Conservation (phyloP, 2,329 filamentous ascomycete genomes). For the Aspergillus ruber region DNA sequence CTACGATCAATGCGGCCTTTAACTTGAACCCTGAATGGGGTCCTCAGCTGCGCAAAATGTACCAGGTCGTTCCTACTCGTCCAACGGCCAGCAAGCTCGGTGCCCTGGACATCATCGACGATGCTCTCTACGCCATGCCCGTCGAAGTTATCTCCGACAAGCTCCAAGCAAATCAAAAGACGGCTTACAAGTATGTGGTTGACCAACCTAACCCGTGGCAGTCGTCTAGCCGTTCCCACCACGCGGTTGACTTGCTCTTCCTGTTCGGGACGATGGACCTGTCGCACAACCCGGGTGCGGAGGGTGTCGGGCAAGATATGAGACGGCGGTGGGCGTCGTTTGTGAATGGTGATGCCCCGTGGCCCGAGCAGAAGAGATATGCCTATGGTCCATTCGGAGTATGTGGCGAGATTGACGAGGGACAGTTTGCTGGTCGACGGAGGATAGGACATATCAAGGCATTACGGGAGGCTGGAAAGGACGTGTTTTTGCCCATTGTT, state of each 20-base stretch:
- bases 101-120: slow-evolving; percentile 31
- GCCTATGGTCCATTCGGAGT: slow-evolving; percentile 38
- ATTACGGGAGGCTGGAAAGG: slow-evolving; percentile 23
- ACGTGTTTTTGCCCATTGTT: slow-evolving; percentile 25
- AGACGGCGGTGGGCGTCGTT: slow-evolving; percentile 38
- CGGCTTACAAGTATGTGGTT: slow-evolving; percentile 36
- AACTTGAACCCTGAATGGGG: slow-evolving; percentile 22
- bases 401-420: slow-evolving; percentile 24
- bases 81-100: slow-evolving; percentile 37
- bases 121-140: slow-evolving; percentile 24
- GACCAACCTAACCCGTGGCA: slow-evolving; percentile 47
- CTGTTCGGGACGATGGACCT: slow-evolving; percentile 40
- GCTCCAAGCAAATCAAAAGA: slow-evolving; percentile 16
- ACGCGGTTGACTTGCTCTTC: slow-evolving; percentile 43
- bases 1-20: slow-evolving; percentile 5
- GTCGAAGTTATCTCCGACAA: slow-evolving; percentile 26
- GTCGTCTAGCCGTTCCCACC: slow-evolving; percentile 40
- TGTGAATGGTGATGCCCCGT: slow-evolving; percentile 30
- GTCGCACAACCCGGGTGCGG: slow-evolving; percentile 27
- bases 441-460: slow-evolving; percentile 24
- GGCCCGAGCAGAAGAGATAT: slow-evolving; percentile 25
- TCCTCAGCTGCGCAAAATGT: slow-evolving; percentile 31
- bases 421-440: slow-evolving; percentile 28
- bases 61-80: slow-evolving; percentile 37
- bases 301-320: slow-evolving; percentile 30